A percentile compares a stretch with the other conserved stretches of the same genome.
Conservation (phyloP, 2,329 filamentous ascomycete species). For the Calonectria montana region DNA sequence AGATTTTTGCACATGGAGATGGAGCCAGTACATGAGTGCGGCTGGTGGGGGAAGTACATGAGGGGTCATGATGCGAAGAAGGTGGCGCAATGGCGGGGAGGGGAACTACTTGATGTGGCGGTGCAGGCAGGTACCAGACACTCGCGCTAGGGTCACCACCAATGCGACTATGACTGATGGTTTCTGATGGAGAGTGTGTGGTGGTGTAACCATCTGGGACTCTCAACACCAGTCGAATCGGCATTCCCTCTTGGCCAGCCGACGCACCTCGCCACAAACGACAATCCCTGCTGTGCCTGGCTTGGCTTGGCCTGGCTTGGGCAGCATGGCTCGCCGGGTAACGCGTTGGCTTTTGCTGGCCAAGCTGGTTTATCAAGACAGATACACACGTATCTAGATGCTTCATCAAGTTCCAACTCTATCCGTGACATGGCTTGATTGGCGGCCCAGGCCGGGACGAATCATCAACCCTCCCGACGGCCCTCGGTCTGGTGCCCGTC, state of each 20-base stretch:
- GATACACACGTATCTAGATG: too few relatives aligned
- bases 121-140: conserved; percentile 28
- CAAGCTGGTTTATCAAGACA: neutral
- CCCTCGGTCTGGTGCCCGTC: conserved; percentile 3
- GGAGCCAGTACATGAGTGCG: conserved; percentile 19
- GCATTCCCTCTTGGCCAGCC: neutral
- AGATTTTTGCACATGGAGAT: conserved; percentile 38
- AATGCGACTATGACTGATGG: conserved; percentile 10
- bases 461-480: neutral
- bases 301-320: neutral
- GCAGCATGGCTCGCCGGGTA: neutral
- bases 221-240: neutral
- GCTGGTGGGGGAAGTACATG: conserved; percentile 16
- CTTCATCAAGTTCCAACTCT: neutral
- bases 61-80: neutral
- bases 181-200: neutral
- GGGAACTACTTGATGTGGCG: conserved; percentile 31
- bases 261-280: conserved; percentile 1
- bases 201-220: neutral
- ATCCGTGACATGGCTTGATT: neutral
- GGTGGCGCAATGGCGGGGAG: neutral
- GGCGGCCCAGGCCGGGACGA: neutral
- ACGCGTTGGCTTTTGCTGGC: too few relatives aligned
- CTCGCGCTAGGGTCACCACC: neutral
- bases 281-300: neutral